These are phyloP conservation scores for Pittosporum tobira DNA, from an alignment of 129 eudicot genomes.

Conservation along the genomic window DNA sequence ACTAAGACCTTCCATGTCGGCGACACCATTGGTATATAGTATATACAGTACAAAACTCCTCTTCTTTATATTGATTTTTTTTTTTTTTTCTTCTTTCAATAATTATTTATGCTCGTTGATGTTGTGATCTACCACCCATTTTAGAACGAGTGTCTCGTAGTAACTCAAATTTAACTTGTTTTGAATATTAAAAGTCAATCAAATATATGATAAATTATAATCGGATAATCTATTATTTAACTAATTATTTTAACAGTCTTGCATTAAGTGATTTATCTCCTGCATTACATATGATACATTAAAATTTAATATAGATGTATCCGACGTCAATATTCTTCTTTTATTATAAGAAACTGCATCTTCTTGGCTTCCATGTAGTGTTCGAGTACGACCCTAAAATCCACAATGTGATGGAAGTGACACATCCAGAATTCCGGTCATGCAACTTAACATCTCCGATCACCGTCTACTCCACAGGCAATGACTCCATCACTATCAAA, in stretches of 20 bases:
- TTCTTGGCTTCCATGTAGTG: conserved; percentile 18
- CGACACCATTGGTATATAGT: conserved; percentile 40
- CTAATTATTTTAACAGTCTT: no score
- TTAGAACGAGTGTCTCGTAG: background rate
- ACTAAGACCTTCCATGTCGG: conserved; percentile 36
- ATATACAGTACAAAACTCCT: no score
- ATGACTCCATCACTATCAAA: conserved; percentile 29
- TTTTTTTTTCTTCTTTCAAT: background rate
- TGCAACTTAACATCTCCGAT: conserved; percentile 31
- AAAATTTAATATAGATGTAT: background rate
- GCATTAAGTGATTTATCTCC: background rate
- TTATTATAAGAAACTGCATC: background rate
- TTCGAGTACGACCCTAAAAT: conserved; percentile 23
- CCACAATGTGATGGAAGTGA: conserved; percentile 44
- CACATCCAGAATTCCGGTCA: conserved; percentile 23
- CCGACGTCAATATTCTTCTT: background rate
- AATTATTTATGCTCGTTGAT: no score
- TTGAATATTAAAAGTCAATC: no score
- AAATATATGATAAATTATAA: no score
- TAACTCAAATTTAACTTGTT: no score
- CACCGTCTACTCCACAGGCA: conserved; percentile 34
- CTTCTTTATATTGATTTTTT: background rate
- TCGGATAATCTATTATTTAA: no score
- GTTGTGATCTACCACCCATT: no score
- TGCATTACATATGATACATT: no score